Base-by-base conservation (phyloP, 352 stramenopile species). In the Phytophthora boehmeriae region DNA sequence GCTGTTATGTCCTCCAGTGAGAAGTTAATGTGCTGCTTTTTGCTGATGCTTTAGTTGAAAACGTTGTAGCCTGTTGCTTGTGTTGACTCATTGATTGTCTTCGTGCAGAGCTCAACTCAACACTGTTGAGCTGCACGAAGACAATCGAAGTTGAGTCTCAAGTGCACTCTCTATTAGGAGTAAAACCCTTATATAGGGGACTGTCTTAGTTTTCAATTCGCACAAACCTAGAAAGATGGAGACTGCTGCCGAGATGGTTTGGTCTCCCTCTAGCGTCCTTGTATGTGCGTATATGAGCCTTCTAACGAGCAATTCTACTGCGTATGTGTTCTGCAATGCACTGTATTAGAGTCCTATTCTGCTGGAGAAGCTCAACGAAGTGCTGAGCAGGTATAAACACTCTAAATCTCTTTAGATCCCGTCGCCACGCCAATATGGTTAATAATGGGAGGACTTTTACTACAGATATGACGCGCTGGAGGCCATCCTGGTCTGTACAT, bases 401-500 rank as follows among this genome's bases (percentile, higher is more conserved):
- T 32, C 0, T 44, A 4, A n/a, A 22, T 8, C n/a, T 19, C 8
- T 5, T 28, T 11, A 39, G 14, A 13, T n/a, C 14, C 38, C 6
- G 20, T 22, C n/a, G 19, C 13, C 19, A 17, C 2, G 19, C 14
- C 38, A 16, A 22, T 22, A 20, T 41, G 2, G 13, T 32, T 63
- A n/a, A 47, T n/a, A 25, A 35, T 23, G 36, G n/a, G 27, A 13
- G 49, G 46, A 6, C 32, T 39, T 48, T 17, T 50, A 19, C 11
- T 62, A 39, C 55, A 92, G 84, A 68, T 93, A 89, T 59, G 83
- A 93, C 63, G 68, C 74, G 48, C 68, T 93, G 17, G 68, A 89
- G 46, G 85, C 80, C 49, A 89, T 93, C 53, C 78, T 93, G 39
- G 78, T 93, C 59, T 92, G 78, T 54, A 93, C 85, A 8, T 86